phyloP scores from a whole-genome alignment of 2,329 filamentous ascomycete species.

The Teratosphaeria epicoccoides region DNA sequence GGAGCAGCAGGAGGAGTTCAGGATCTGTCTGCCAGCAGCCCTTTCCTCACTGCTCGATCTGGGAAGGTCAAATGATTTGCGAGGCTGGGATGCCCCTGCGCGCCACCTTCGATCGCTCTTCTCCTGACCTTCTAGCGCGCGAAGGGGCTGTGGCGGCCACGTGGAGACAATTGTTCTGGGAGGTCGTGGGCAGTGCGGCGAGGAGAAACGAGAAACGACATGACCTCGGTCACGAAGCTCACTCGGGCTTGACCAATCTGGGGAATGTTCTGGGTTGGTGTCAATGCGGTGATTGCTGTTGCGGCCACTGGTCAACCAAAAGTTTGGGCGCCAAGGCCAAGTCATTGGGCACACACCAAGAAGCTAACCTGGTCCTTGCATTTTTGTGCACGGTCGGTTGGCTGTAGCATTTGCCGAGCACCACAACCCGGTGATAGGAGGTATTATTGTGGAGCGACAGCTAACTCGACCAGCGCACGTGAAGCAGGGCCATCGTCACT shows the following conservation, averaged over 20 bases:
- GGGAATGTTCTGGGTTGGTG: not conserved
- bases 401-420: not conserved
- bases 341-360: not conserved
- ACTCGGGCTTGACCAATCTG: not conserved
- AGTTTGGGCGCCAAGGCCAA: not conserved
- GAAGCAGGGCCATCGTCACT: too few species aligned
- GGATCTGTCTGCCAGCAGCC: not conserved
- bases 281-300: not conserved
- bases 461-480: too few species aligned
- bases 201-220: too few species aligned
- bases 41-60: not conserved
- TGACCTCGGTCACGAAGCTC: not conserved
- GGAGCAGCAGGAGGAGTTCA: too few species aligned
- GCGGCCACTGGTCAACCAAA: not conserved
- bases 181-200: not conserved
- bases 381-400: not conserved
- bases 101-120: not conserved
- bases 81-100: not conserved
- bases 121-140: not conserved
- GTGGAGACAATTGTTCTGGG: not conserved
- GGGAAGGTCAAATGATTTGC: not conserved
- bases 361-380: not conserved
- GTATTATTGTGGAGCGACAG: too few species aligned
- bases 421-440: too few species aligned
- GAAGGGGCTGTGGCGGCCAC: not conserved